Conservation (phyloP, 768 basidiomycete species). For the Amanita molliuscula region DNA sequence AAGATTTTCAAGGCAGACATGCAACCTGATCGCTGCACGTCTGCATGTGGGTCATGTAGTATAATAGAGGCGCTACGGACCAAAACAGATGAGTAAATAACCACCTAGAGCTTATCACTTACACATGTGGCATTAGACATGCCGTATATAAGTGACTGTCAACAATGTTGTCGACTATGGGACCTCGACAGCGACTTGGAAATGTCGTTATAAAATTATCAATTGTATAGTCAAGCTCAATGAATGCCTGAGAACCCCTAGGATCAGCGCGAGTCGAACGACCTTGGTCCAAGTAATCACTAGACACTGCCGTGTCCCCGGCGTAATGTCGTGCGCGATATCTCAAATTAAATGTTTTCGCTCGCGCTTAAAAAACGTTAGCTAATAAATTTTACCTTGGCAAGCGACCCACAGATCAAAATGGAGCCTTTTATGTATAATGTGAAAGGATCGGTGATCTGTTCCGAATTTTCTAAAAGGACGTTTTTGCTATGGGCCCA, state of each 20-base stretch:
- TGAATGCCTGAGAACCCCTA: slow-evolving; percentile 51
- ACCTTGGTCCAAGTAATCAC: slow-evolving; percentile 26
- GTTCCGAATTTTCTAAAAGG: slow-evolving; percentile 48
- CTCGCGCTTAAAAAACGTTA: slow-evolving; percentile 21
- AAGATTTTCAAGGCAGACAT: slow-evolving; percentile 62
- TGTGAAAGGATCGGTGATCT: slow-evolving; percentile 60
- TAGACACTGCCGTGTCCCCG: slow-evolving; percentile 42
- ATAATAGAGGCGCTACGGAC: slow-evolving; percentile 49
- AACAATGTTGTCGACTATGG: slow-evolving; percentile 43
- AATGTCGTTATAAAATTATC: slow-evolving; percentile 49
- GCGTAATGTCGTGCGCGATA: slow-evolving; percentile 51
- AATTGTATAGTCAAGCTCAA: slow-evolving; percentile 50
- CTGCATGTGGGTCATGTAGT: slow-evolving; percentile 70
- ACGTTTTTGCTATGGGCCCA: slow-evolving; percentile 56
- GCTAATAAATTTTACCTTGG: neutral
- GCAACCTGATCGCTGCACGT: slow-evolving; percentile 45
- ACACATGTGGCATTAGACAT: slow-evolving; percentile 34
- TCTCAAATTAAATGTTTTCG: slow-evolving; percentile 58
- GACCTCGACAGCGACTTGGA: slow-evolving; percentile 43
- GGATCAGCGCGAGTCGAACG: slow-evolving; percentile 43
- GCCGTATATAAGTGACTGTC: slow-evolving; percentile 49
- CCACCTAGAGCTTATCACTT: slow-evolving; percentile 9
- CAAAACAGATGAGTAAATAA: slow-evolving; percentile 4
- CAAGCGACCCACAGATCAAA: slow-evolving; percentile 37
- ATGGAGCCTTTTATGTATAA: slow-evolving; percentile 63